These are phyloP conservation scores for Dactylis glomerata DNA, from an alignment of 176 grass and related monocot genomes.

Conservation along the genomic window DNA sequence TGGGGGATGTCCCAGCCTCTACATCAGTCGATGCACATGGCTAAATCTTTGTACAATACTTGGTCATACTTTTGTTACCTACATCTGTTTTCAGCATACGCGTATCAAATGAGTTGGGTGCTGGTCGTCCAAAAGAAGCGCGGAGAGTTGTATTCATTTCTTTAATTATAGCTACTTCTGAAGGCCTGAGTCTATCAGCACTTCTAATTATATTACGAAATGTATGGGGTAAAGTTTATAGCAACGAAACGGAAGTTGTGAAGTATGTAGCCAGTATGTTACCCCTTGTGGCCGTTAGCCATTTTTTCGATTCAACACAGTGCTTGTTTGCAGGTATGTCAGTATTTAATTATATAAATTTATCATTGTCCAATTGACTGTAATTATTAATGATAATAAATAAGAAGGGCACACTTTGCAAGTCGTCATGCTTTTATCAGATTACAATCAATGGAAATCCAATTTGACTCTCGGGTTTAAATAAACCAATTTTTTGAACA, in stretches of 20 bases:
- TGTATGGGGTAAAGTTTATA: conserved; percentile 59
- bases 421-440: neutral
- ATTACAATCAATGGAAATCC: no score
- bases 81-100: conserved; percentile 38
- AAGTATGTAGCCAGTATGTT: conserved; percentile 52
- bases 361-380: neutral
- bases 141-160: conserved; percentile 27
- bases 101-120: conserved; percentile 68
- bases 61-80: neutral
- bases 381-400: neutral
- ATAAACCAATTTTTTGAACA: no score
- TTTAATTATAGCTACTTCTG: conserved; percentile 33
- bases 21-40: no score
- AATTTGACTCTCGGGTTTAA: no score
- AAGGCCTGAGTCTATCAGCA: conserved; percentile 36
- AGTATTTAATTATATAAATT: neutral
- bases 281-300: conserved; percentile 41
- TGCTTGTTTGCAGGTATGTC: conserved; percentile 57
- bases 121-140: conserved; percentile 38
- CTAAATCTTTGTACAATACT: no score
- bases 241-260: conserved; percentile 47
- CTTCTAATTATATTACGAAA: conserved; percentile 35
- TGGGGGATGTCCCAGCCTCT: no score
- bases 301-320: conserved; percentile 61
- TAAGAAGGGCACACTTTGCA: neutral